Conservation (phyloP, 2,329 filamentous ascomycete genomes). For the Colletotrichum eremochloae region DNA sequence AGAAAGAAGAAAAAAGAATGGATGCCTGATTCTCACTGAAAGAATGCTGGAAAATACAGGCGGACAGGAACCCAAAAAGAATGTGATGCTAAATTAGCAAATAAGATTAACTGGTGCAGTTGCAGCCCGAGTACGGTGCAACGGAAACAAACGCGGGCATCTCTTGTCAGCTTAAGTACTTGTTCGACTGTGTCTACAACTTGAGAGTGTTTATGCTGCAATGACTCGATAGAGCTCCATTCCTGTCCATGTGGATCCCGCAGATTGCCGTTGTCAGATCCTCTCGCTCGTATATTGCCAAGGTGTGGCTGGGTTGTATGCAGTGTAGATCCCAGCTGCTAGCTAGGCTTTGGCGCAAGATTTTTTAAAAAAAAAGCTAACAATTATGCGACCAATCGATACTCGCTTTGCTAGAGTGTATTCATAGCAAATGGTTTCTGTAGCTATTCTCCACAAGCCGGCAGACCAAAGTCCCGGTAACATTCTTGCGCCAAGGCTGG, state of each 20-base stretch:
- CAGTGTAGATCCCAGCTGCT: too few species aligned
- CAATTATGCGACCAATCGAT: too few species aligned
- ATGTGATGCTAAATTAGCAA: not conserved
- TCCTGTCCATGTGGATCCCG: not conserved
- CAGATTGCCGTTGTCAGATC: not conserved
- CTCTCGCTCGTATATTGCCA: not conserved
- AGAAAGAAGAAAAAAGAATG: not conserved
- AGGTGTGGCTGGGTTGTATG: not conserved
- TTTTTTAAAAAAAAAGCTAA: too few species aligned
- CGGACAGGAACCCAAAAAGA: not conserved
- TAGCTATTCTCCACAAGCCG: not conserved
- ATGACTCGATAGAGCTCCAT: too few species aligned
- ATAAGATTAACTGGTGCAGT: not conserved
- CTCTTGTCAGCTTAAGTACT: too few species aligned
- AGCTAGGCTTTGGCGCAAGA: too few species aligned
- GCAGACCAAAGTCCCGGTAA: not conserved
- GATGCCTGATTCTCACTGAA: not conserved
- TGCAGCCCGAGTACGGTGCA: not conserved
- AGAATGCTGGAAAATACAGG: not conserved
- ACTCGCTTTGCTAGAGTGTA: not conserved
- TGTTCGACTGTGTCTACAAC: too few species aligned
- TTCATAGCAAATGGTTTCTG: too few species aligned
- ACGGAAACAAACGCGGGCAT: too few species aligned
- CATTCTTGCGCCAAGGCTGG: not conserved
- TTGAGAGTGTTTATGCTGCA: too few species aligned